Evolutionary conservation across 805 yeast genomes (phyloP), one percentile per base, ranked within the genome.

Genomic region (Starmerella gropengiesseri): DNA sequence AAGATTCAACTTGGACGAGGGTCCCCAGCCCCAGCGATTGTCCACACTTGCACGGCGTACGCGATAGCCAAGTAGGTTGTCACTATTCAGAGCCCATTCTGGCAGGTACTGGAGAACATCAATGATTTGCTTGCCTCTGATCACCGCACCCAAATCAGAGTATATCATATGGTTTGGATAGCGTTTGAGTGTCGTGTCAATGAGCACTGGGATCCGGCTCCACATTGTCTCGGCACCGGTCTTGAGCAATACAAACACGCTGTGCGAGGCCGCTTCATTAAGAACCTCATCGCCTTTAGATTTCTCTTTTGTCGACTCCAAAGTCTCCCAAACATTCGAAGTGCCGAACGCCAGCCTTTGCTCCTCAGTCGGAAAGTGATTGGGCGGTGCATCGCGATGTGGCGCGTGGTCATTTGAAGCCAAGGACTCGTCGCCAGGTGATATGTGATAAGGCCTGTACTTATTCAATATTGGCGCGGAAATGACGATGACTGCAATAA

Each of bases 171-270:
- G 61, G 34, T 60, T 47, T 5, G 57, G 60, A 19, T 59, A 51
- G 18, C 55, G 46, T 3, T 60, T 55, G 13, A 63, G 45, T 1
- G 66, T 61, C 8, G 66, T 60, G 33, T 47, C 35, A 11, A 62
- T 33, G 40, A 64, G 68, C 5, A 59, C 47, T 3, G 67, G 67
- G 37, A 64, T 31, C 13, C 66, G 59, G 18, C 52, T 39, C 64
- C 63, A 59, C 34, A 57, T 49, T 3, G 55, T 61, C 4, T 60
- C 55, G 7, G 56, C 55, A 8, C 67, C 66, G 1, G 66, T 62
- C 42, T 62, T 63, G 39, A 63, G 47, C 56, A 63, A 55, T 30
- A 64, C 41, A 31, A 57, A 61, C 4, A n/a, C n/a, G n/a, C n/a
- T n/a, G n/a, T n/a, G n/a, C n/a, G n/a, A n/a, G n/a, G n/a, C n/a